A percentile compares a stretch with the other conserved stretches of the same genome.
These are phyloP conservation scores for Hyaloperonospora brassicae DNA, from an alignment of 352 stramenopile genomes.

Conservation along the genomic window DNA sequence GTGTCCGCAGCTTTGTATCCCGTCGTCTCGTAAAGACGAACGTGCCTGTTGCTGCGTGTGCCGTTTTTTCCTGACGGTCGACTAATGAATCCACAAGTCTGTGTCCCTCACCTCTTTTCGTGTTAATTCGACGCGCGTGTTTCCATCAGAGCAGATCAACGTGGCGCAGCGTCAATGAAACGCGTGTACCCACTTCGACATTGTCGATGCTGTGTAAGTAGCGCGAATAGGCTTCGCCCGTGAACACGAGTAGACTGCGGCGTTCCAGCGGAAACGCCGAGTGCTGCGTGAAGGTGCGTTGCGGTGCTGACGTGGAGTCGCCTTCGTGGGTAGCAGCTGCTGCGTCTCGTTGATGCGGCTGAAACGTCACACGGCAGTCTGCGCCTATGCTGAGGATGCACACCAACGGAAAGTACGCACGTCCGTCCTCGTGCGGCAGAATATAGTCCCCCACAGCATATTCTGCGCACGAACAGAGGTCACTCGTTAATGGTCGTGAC, in stretches of 20 bases:
- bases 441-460: constrained; percentile 60
- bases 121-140: not conserved
- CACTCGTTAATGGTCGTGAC: not conserved
- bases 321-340: constrained; percentile 2
- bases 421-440: constrained; percentile 62
- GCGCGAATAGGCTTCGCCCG: constrained; percentile 42
- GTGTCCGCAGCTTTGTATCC: too few species aligned
- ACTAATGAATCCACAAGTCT: not conserved
- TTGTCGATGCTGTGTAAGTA: constrained; percentile 61
- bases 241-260: constrained; percentile 54
- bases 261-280: constrained; percentile 39
- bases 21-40: too few species aligned
- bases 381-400: constrained; percentile 59
- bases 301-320: too few species aligned
- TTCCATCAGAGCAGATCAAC: constrained; percentile 25
- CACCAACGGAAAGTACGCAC: constrained; percentile 58
- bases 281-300: constrained; percentile 7
- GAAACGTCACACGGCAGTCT: constrained; percentile 46
- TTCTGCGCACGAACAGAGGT: constrained; percentile 22
- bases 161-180: constrained; percentile 55
- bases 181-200: constrained; percentile 33
- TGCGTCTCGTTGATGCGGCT: constrained; percentile 46
- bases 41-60: too few species aligned
- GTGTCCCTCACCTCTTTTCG: not conserved
- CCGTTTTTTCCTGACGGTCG: not conserved